Evolutionary conservation across 2,329 filamentous ascomycete species (phyloP).

Genomic region (Talaromyces piceae): DNA sequence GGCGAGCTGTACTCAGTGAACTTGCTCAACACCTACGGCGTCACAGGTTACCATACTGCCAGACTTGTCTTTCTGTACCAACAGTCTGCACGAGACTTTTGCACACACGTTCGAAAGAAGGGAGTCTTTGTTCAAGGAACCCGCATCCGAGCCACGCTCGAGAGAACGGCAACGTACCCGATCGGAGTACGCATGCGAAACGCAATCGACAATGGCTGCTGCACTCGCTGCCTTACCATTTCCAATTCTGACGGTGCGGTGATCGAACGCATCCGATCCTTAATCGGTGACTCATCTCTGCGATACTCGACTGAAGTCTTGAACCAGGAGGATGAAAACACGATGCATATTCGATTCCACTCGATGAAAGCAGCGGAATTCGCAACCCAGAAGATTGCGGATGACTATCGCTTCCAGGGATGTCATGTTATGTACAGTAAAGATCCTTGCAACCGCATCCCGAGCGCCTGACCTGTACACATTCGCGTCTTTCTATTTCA

Average conservation of each 20-base stretch:
- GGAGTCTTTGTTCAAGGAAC: conserved; percentile 16
- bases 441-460: conserved; percentile 7
- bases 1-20: conserved; percentile 22
- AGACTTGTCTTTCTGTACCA: conserved; percentile 24
- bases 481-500: too few species aligned
- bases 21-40: conserved; percentile 21
- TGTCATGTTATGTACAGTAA: neutral
- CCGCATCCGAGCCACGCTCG: conserved; percentile 4
- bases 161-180: conserved; percentile 10
- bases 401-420: neutral
- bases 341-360: conserved; percentile 4
- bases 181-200: neutral
- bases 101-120: conserved; percentile 11
- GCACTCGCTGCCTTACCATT: conserved; percentile 8
- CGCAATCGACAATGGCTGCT: neutral
- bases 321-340: neutral
- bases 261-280: neutral
- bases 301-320: conserved; percentile 2
- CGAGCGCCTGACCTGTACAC: neutral
- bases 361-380: conserved; percentile 5
- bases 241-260: neutral
- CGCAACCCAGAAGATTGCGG: neutral
- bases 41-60: conserved; percentile 24
- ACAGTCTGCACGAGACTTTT: conserved; percentile 18
- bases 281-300: neutral